These are phyloP conservation scores for Capsicum chinense DNA, from an alignment of 257 asterid genomes.

Conservation along the genomic window DNA sequence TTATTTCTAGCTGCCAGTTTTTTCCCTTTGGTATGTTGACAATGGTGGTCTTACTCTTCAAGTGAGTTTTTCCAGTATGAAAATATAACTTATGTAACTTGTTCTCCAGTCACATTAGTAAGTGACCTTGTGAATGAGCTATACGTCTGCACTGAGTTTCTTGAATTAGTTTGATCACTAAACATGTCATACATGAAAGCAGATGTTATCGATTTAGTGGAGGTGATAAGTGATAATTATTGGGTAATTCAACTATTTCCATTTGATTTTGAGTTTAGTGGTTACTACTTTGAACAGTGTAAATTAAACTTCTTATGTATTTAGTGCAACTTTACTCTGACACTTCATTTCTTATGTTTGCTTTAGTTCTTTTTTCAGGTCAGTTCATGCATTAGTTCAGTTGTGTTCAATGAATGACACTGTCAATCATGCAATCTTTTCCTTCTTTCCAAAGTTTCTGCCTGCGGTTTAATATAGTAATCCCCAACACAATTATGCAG, in stretches of 20 bases:
- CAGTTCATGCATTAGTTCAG: too few species aligned
- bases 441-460: neutral
- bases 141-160: neutral
- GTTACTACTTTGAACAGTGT: neutral
- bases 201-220: neutral
- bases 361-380: too few species aligned
- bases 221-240: neutral
- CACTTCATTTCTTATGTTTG: too few species aligned
- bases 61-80: neutral
- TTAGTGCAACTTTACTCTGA: too few species aligned
- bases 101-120: neutral
- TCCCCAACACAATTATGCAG: neutral
- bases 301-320: too few species aligned
- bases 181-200: neutral
- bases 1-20: neutral
- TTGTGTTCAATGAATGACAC: too few species aligned
- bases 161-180: neutral
- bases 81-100: neutral
- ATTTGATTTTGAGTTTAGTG: neutral
- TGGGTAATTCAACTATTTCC: neutral
- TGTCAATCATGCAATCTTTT: neutral
- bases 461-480: neutral
- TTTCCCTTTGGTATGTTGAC: neutral
- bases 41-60: conserved; percentile 5
- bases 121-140: neutral